phyloP scores from a whole-genome alignment of 2,329 filamentous ascomycete genomes.

The Penicillium sp. region DNA sequence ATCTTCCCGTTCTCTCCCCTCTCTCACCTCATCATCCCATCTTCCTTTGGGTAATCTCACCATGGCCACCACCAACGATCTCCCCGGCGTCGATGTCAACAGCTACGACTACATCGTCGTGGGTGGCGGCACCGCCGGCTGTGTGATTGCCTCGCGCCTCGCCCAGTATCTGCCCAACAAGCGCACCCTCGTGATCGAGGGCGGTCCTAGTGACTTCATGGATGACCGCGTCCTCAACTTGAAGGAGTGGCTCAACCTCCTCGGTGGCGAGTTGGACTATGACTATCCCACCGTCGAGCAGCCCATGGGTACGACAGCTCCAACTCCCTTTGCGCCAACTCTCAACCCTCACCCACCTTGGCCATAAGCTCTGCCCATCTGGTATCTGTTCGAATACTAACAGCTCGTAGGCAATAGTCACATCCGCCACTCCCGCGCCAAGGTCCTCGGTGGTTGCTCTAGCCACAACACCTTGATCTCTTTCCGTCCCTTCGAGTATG shows the following conservation, averaged over 20 bases:
- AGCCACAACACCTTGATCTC: conserved; percentile 94
- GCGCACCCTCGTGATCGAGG: conserved; percentile 82
- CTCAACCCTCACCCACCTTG: neutral
- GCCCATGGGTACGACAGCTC: conserved; percentile 65
- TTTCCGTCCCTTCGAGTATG: conserved; percentile 88
- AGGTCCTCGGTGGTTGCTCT: conserved; percentile 89
- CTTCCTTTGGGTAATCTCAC: conserved; percentile 30
- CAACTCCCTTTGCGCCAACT: neutral
- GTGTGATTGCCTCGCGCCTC: conserved; percentile 78
- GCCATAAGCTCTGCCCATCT: neutral
- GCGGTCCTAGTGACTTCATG: conserved; percentile 85
- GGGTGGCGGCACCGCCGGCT: conserved; percentile 83
- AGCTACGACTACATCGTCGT: conserved; percentile 85
- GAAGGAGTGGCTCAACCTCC: conserved; percentile 82
- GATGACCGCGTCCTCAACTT: conserved; percentile 85
- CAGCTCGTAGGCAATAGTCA: conserved; percentile 73
- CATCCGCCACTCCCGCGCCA: conserved; percentile 89
- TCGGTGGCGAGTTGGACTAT: conserved; percentile 88
- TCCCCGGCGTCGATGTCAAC: conserved; percentile 66
- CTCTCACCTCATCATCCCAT: conserved; percentile 1
- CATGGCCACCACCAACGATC: conserved; percentile 68
- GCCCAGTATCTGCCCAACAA: conserved; percentile 83
- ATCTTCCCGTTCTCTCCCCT: conserved; percentile 6
- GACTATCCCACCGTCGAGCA: conserved; percentile 90
- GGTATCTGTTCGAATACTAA: neutral